Percentiles rank a stretch among this genome's conserved stretches.
Conservation (phyloP, 768 basidiomycete species). For the Lentinus tigrinus region DNA sequence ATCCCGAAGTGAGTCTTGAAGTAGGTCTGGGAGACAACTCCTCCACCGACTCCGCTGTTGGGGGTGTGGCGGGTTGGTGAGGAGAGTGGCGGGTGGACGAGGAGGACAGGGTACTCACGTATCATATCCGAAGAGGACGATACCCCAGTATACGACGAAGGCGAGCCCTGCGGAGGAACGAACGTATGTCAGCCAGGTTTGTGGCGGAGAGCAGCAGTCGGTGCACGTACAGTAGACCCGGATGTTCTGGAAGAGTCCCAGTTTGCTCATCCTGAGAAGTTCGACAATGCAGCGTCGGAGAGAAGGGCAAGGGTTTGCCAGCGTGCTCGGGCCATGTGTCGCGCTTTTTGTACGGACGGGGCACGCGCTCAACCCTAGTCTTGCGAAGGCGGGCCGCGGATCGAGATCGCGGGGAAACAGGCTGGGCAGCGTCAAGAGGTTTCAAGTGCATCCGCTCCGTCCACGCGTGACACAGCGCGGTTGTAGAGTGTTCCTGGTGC, state of each 20-base stretch:
- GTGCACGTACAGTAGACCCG: slow-evolving; percentile 58
- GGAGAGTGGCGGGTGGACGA: neutral
- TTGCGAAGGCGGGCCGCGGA: too few relatives aligned
- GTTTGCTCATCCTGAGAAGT: neutral
- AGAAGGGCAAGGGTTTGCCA: too few relatives aligned
- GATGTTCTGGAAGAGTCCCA: slow-evolving; percentile 48
- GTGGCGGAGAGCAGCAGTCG: neutral
- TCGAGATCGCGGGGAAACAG: too few relatives aligned
- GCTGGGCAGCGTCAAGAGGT: too few relatives aligned
- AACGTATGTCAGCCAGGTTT: neutral
- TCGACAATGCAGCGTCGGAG: too few relatives aligned
- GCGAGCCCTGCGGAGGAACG: slow-evolving; percentile 52
- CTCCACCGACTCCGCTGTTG: slow-evolving; percentile 56
- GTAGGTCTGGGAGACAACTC: slow-evolving; percentile 59
- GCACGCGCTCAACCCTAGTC: too few relatives aligned
- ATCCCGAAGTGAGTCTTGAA: slow-evolving; percentile 65
- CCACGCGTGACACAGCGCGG: too few relatives aligned
- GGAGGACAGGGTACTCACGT: slow-evolving; percentile 40
- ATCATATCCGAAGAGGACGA: slow-evolving; percentile 77
- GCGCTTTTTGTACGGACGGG: too few relatives aligned
- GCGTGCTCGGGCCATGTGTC: too few relatives aligned
- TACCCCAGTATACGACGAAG: slow-evolving; percentile 72
- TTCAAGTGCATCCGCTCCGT: too few relatives aligned
- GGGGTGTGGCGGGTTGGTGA: slow-evolving; percentile 20
- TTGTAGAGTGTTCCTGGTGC: too few relatives aligned